phyloP scores from a whole-genome alignment of 306 rosid species.

The Castanopsis chinensis region DNA sequence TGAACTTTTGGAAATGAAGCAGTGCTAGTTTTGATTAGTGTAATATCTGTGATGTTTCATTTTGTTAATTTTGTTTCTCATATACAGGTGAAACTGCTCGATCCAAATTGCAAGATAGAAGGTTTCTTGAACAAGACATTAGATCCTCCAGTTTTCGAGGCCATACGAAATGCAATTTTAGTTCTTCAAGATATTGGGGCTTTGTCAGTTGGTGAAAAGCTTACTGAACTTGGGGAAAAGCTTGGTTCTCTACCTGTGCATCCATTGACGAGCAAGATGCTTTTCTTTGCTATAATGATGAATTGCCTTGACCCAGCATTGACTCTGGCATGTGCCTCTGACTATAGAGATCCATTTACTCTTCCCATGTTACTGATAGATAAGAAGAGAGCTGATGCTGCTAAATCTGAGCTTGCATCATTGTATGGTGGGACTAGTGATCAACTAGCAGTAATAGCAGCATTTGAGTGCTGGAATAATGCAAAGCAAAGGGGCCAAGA shows the following conservation, averaged over 20 bases:
- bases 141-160: conserved; percentile 86
- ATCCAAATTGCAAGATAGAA: conserved; percentile 67
- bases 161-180: conserved; percentile 66
- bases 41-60: conserved; percentile 12
- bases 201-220: conserved; percentile 64
- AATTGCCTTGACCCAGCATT: conserved; percentile 95
- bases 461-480: conserved; percentile 77
- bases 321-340: conserved; percentile 89
- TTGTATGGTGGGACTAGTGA: conserved; percentile 82
- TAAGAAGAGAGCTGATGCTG: conserved; percentile 57
- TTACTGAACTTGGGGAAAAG: conserved; percentile 83
- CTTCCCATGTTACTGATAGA: conserved; percentile 69
- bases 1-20: not conserved
- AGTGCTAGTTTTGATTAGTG: not conserved
- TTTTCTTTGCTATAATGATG: conserved; percentile 80
- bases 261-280: conserved; percentile 89
- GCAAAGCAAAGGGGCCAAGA: conserved; percentile 61
- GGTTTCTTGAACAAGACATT: conserved; percentile 71
- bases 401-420: conserved; percentile 65
- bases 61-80: not conserved
- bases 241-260: conserved; percentile 92
- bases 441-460: conserved; percentile 83
- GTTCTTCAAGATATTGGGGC: conserved; percentile 96
- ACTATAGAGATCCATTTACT: conserved; percentile 78
- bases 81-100: conserved; percentile 81